Conservation (phyloP, 2,329 filamentous ascomycete species). For the Paecilomyces niveus region DNA sequence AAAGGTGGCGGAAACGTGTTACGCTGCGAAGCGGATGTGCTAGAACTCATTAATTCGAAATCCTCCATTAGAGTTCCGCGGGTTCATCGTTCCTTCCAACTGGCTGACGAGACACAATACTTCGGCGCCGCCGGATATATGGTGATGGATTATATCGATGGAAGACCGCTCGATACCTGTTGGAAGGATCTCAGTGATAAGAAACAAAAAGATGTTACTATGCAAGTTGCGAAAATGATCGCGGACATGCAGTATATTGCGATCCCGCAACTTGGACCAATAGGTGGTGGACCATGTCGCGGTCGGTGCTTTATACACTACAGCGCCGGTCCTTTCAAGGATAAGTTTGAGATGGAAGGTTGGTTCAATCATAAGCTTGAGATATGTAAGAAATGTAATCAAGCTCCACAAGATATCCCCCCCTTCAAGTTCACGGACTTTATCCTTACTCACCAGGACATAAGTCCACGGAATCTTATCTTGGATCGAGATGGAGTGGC, state of each 20-base stretch:
- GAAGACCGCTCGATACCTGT: constrained; percentile 16
- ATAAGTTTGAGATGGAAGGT: constrained; percentile 10
- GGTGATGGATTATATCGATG: constrained; percentile 22
- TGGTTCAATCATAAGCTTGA: constrained; percentile 22
- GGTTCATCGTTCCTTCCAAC: constrained; percentile 15
- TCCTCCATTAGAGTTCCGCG: constrained; percentile 13
- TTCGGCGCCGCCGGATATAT: constrained; percentile 18
- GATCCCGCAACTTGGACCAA: constrained; percentile 7
- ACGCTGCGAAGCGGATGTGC: constrained; percentile 13
- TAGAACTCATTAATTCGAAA: constrained; percentile 13
- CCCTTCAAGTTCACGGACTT: constrained; percentile 11
- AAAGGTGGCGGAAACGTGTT: constrained; percentile 16
- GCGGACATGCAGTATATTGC: constrained; percentile 12
- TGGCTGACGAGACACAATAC: constrained; percentile 13
- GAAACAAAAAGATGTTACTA: constrained; percentile 10
- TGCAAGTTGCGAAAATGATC: constrained; percentile 15
- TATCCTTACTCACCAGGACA: constrained; percentile 12
- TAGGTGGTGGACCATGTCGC: constrained; percentile 12
- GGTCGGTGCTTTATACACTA: constrained; percentile 17
- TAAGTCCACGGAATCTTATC: constrained; percentile 15
- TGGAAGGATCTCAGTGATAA: constrained; percentile 11
- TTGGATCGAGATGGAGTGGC: no score
- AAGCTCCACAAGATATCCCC: constrained; percentile 9
- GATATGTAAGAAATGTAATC: constrained; percentile 9
- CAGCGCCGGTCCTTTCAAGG: constrained; percentile 15